Evolutionary conservation across 371 early-diverging fungal genomes (phyloP).

Genomic region (Coemansia sp.): DNA sequence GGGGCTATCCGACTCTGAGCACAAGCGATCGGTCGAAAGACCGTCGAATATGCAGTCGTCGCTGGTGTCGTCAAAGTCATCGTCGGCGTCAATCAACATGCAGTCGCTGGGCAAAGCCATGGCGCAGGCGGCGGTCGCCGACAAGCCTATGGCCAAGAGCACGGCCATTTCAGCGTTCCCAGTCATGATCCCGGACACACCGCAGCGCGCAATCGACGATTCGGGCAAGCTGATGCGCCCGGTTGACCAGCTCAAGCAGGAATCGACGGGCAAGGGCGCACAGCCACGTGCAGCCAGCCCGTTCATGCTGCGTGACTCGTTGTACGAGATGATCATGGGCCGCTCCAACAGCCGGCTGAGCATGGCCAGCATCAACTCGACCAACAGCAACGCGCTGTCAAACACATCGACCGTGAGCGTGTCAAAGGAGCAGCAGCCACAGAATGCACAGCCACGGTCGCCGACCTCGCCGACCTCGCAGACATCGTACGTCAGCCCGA

Average conservation of each 20-base stretch:
- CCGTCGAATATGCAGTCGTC: constrained; percentile 3
- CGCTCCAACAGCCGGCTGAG: constrained; percentile 33
- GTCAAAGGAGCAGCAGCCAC: constrained; percentile 14
- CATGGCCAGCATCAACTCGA: constrained; percentile 21
- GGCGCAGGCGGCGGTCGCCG: constrained; percentile 3
- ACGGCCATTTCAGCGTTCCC: constrained; percentile 34
- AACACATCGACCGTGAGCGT: constrained; percentile 35
- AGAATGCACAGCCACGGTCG: constrained; percentile 16
- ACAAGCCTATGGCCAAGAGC: not conserved
- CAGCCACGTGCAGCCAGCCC: constrained; percentile 28
- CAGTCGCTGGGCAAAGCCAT: constrained; percentile 37
- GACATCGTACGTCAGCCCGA: constrained; percentile 29
- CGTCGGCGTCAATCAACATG: constrained; percentile 31
- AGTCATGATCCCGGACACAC: constrained; percentile 9
- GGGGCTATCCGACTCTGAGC: constrained; percentile 19
- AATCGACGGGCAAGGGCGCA: constrained; percentile 9
- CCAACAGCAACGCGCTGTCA: constrained; percentile 34
- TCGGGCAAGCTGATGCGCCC: not conserved
- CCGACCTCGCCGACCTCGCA: constrained; percentile 38
- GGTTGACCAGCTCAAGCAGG: constrained; percentile 14
- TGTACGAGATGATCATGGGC: constrained; percentile 50
- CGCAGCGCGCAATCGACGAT: constrained; percentile 7
- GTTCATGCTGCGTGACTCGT: constrained; percentile 41
- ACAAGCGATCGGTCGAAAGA: not conserved
- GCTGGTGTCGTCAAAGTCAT: constrained; percentile 12